Evolutionary conservation across 2,329 filamentous ascomycete species (phyloP).

Genomic region (Tolypocladium album): DNA sequence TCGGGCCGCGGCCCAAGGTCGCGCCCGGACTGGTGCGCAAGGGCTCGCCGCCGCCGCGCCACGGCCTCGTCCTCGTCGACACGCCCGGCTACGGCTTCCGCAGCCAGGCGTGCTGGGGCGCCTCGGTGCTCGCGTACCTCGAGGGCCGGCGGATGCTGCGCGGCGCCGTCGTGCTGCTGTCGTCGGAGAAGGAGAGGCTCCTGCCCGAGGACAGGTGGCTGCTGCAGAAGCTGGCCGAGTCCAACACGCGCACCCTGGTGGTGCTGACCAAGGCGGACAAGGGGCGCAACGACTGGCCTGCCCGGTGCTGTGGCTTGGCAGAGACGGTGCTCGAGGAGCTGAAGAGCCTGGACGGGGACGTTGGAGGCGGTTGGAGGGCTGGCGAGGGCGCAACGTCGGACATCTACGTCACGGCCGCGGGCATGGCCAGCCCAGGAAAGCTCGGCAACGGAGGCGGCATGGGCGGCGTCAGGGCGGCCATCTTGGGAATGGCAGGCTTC

Average conservation of each 20-base stretch:
- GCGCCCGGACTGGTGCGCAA: constrained; percentile 14
- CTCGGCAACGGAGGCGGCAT: constrained; percentile 25
- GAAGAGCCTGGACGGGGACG: constrained; percentile 8
- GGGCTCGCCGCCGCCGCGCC: constrained; percentile 29
- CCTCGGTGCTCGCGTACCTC: constrained; percentile 40
- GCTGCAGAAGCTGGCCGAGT: constrained; percentile 33
- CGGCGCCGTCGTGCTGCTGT: constrained; percentile 43
- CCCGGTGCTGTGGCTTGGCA: constrained; percentile 15
- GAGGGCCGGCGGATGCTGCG: constrained; percentile 32
- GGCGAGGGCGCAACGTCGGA: constrained; percentile 16
- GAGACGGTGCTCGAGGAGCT: constrained; percentile 16
- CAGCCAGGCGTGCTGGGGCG: constrained; percentile 39
- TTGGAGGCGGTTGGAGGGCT: constrained; percentile 16
- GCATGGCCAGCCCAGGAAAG: constrained; percentile 19
- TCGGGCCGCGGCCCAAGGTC: constrained; percentile 30
- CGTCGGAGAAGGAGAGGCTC: constrained; percentile 41
- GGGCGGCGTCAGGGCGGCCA: constrained; percentile 26
- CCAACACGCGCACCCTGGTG: constrained; percentile 33
- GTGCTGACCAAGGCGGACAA: constrained; percentile 50
- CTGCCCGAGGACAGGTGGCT: constrained; percentile 36
- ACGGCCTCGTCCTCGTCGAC: constrained; percentile 39
- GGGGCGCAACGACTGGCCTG: constrained; percentile 17
- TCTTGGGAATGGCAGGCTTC: constrained; percentile 30
- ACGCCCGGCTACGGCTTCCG: constrained; percentile 40
- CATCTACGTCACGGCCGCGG: constrained; percentile 26